These are phyloP conservation scores for Musa beccarii DNA, from an alignment of 176 grass and related monocot genomes.

Conservation along the genomic window DNA sequence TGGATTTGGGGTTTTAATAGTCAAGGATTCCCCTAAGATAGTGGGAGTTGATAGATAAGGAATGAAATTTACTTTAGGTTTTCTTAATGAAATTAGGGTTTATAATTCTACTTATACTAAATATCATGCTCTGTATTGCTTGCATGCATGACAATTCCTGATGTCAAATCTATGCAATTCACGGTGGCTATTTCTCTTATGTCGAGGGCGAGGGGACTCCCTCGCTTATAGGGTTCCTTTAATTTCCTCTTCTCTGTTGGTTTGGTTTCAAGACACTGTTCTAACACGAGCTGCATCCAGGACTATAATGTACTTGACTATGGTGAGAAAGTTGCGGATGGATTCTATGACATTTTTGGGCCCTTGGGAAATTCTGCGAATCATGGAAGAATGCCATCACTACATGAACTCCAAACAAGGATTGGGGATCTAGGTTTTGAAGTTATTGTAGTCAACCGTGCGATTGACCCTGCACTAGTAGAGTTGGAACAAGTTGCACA, in stretches of 20 bases:
- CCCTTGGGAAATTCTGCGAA: conserved; percentile 47
- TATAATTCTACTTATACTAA: not conserved
- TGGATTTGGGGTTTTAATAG: not conserved
- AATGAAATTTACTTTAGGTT: not conserved
- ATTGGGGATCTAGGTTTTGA: conserved; percentile 97
- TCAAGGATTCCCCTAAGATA: no score
- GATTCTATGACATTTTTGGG: conserved; percentile 93
- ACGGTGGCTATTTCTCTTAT: not conserved
- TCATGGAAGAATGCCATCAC: conserved; percentile 74
- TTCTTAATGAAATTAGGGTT: not conserved
- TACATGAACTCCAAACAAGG: conserved; percentile 76
- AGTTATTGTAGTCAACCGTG: conserved; percentile 90
- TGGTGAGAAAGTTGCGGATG: conserved; percentile 89
- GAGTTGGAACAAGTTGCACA: conserved; percentile 97
- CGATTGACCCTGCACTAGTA: conserved; percentile 67
- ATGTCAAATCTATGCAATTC: not conserved
- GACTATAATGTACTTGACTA: conserved; percentile 93
- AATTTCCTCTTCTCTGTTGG: not conserved
- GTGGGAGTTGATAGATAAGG: not conserved
- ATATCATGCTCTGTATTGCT: not conserved
- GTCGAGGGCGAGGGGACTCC: not conserved
- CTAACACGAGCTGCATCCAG: conserved; percentile 34
- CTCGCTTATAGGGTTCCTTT: not conserved
- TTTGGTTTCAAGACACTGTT: not conserved
- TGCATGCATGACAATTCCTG: not conserved